Conservation (phyloP, 495 filamentous ascomycete genomes). For the Aspergillus avenaceus region DNA sequence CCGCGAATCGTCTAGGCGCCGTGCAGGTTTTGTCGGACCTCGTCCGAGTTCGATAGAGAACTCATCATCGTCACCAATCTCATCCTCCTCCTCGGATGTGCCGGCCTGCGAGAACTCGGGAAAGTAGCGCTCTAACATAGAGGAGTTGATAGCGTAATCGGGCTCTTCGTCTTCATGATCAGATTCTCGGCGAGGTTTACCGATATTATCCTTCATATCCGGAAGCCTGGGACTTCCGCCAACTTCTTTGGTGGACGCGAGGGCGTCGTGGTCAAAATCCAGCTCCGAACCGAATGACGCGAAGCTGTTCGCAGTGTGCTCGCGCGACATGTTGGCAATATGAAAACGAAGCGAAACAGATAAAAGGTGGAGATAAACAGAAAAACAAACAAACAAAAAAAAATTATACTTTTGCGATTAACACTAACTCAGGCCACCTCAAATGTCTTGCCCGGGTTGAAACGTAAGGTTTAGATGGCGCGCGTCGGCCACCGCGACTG, state of each 20-base stretch:
- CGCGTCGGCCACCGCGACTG: constrained; percentile 9
- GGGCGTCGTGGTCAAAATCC: constrained; percentile 49
- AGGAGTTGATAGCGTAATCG: constrained; percentile 56
- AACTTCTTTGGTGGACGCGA: constrained; percentile 47
- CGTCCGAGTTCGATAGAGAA: constrained; percentile 45
- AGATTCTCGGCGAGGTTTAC: constrained; percentile 17
- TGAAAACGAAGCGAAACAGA: constrained; percentile 5
- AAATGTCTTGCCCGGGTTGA: background rate
- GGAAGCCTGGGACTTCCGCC: constrained; percentile 37
- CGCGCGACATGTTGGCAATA: constrained; percentile 29
- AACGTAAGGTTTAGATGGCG: background rate
- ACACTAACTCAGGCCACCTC: background rate
- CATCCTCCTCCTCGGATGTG: constrained; percentile 38
- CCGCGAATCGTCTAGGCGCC: constrained; percentile 38
- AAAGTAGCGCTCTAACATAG: constrained; percentile 57
- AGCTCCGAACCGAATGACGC: constrained; percentile 43
- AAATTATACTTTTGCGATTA: background rate
- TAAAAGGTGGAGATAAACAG: background rate
- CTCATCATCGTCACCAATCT: constrained; percentile 28
- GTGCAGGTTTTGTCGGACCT: constrained; percentile 30
- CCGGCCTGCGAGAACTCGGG: constrained; percentile 53
- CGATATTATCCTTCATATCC: constrained; percentile 27
- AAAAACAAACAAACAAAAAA: background rate
- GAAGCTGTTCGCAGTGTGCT: constrained; percentile 24
- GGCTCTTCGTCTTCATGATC: constrained; percentile 34